Evolutionary conservation across 768 basidiomycete genomes (phyloP).

Genomic region (Favolaschia claudopus): DNA sequence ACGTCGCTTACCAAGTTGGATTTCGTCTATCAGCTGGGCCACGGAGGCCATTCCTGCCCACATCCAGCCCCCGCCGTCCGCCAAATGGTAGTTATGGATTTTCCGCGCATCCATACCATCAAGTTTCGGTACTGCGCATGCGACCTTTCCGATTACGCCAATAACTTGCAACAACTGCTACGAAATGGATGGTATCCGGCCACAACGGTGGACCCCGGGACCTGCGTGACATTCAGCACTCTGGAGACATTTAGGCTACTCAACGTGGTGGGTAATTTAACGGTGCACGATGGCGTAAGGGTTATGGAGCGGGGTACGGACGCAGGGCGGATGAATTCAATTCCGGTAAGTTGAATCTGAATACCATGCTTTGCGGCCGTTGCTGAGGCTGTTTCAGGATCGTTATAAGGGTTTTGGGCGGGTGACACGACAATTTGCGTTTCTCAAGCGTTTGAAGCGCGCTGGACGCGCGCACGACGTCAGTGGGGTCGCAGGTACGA

Average conservation of each 20-base stretch:
- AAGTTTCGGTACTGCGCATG: background rate
- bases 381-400: background rate
- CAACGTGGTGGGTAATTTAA: background rate
- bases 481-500: constrained; percentile 18
- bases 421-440: constrained; percentile 22
- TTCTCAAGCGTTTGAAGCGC: constrained; percentile 22
- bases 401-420: constrained; percentile 10
- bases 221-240: background rate
- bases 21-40: constrained; percentile 13
- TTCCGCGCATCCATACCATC: background rate
- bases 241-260: background rate
- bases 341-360: background rate
- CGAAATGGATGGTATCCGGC: constrained; percentile 12
- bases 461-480: constrained; percentile 25
- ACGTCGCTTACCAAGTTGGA: background rate
- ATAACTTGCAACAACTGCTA: background rate
- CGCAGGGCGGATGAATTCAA: background rate
- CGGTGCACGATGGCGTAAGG: background rate
- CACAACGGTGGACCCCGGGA: background rate
- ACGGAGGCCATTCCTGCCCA: constrained; percentile 5
- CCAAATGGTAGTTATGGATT: background rate
- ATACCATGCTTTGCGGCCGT: background rate
- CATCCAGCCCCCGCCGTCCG: background rate
- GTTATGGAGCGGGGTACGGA: background rate
- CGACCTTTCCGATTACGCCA: background rate